Base-by-base conservation (phyloP, 225 moss, liverwort and hornwort species). In the Anthoceros angustus region DNA sequence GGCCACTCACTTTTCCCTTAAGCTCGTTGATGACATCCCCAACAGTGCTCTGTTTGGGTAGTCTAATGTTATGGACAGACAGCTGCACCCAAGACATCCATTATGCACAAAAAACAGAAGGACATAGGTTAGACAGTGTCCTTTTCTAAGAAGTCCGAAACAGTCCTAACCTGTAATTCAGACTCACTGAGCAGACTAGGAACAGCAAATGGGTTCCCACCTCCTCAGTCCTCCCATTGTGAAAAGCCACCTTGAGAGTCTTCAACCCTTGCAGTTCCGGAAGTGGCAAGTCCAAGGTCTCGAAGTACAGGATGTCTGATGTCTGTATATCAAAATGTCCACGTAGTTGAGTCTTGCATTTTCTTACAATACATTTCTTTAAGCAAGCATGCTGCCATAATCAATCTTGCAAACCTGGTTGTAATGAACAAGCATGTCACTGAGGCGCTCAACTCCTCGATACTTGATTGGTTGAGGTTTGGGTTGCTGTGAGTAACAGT, bases 191-290 rank as follows among this genome's bases (percentile, higher is more conserved):
- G n/a, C n/a, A n/a, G n/a, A n/a, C n/a, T n/a, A n/a, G n/a, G n/a
- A n/a, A n/a, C n/a, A n/a, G n/a, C n/a, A n/a, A n/a, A n/a, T n/a
- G n/a, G n/a, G n/a, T n/a, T n/a, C n/a, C 8, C 77, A 88, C 88
- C 88, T 88, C 86, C 73, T 88, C 88, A 1, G 88, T 88, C 70
- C 81, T 88, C 0, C 74, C 70, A 65, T 86, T 88, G 62, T 88
- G 88, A 46, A 81, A 88, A 24, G 88, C 80, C 48, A 88, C 82
- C 70, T 86, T 88, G 68, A 88, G 41, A 21, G 86, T 86, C 67
- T 88, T 86, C 67, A 88, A 71, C 0, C 88, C 88, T 73, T 88
- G 86, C 43, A 88, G 71, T 83, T 88, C 88, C 61, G 88, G 88
- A 66, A 86, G 86, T 10, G 88, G 86, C 66, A 86, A 67, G 80